Evolutionary conservation across 805 yeast genomes (phyloP), one percentile per base, ranked within the genome.

Genomic region (Saccharomycopsis sp.): DNA sequence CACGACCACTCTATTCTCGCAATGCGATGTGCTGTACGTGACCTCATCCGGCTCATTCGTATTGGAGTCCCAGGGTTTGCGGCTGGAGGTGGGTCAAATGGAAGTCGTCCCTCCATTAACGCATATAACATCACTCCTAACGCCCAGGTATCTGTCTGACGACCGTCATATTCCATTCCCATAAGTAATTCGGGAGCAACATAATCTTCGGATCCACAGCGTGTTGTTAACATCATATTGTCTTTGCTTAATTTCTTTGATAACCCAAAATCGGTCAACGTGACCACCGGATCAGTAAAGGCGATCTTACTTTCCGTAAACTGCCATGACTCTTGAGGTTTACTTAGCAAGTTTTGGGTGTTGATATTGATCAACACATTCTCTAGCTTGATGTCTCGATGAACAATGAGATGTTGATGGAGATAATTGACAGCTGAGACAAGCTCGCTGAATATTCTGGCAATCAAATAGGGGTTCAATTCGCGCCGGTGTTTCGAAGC

Each of bases 151-250:
- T 94, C 99, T 54, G 94, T 86, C 63, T 89, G 83, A 56, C 87
- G 80, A 12, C 99, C 99, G 66, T 93, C 93, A 68, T 94, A 94
- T 3, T 90, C 86, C 58, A 89, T 77, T 1, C 98, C 98, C 83
- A 94, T 82, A 44, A 94, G 74, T 23, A 94, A 73, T 68, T 94
- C 99, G 0, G 99, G 99, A 0, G 97, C 86, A 3, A 94, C 96
- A 66, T 94, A 94, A 69, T 94, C 99, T 63, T 89, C 97, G 0
- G 97, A 89, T 0, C 99, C 99, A 70, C 99, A 94, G 61, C 98
- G 73, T 1, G 98, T 93, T 1, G 88, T 79, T 24, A 96, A 76
- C 58, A 86, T 65, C 24, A 90, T 87, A 63, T 81, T 75, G 1
- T 74, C 77, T 1, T 82, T 79, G 54, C 79, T 83, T 23, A 93